Conservation (phyloP, 2,329 filamentous ascomycete species). For the Sclerotiophoma versabilis region DNA sequence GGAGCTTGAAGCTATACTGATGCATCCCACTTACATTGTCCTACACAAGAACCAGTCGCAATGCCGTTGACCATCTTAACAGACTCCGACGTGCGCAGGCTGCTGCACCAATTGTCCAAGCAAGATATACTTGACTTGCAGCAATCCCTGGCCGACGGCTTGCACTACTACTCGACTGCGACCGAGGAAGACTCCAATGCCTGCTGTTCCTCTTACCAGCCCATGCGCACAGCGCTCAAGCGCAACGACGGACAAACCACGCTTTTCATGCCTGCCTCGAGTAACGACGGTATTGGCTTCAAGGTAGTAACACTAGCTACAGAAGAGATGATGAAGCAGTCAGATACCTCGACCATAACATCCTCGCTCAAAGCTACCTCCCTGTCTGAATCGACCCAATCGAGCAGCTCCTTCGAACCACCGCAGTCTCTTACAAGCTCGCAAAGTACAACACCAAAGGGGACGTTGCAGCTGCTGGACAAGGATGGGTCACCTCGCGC, state of each 20-base stretch:
- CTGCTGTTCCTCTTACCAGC: conserved; percentile 67
- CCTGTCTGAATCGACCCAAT: conserved; percentile 30
- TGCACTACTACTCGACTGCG: conserved; percentile 71
- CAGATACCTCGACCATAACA: conserved; percentile 39
- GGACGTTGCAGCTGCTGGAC: conserved; percentile 67
- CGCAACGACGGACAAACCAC: conserved; percentile 68
- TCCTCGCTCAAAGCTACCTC: conserved; percentile 45
- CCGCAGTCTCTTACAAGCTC: conserved; percentile 27
- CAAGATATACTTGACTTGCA: conserved; percentile 67
- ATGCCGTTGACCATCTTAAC: conserved; percentile 69
- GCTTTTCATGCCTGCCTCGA: conserved; percentile 72
- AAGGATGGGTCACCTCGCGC: conserved; percentile 64
- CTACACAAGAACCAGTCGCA: background rate
- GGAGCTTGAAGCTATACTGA: background rate
- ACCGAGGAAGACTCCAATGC: conserved; percentile 63
- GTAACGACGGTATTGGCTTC: conserved; percentile 65
- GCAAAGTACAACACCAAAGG: conserved; percentile 58
- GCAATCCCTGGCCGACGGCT: conserved; percentile 63
- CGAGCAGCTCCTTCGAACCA: conserved; percentile 31
- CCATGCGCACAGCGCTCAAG: conserved; percentile 66
- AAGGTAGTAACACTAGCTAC: conserved; percentile 67
- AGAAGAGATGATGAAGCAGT: conserved; percentile 37
- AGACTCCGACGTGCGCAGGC: conserved; percentile 61
- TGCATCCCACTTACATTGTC: conserved; percentile 11
- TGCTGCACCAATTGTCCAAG: conserved; percentile 63